Evolutionary conservation across 2,329 filamentous ascomycete genomes (phyloP).

Genomic region (Penicillium freii): DNA sequence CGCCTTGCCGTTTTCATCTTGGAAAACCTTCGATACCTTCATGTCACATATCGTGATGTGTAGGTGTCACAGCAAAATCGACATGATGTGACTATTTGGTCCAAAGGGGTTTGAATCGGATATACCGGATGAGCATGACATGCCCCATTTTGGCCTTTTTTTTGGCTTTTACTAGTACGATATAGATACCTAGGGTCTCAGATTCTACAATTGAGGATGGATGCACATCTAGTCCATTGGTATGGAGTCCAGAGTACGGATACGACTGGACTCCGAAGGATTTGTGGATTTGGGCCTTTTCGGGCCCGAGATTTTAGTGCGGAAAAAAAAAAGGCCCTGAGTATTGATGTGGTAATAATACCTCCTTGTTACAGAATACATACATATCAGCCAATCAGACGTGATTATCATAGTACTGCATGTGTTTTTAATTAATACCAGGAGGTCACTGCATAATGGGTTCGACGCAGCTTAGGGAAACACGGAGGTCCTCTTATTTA

Average conservation of each 20-base stretch:
- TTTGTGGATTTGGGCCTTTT: background rate
- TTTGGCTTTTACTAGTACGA: background rate
- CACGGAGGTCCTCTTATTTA: conserved; percentile 9
- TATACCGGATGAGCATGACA: background rate
- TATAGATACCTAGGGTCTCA: too few species aligned
- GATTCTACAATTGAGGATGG: too few species aligned
- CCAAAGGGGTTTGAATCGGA: background rate
- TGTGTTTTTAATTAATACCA: conserved; percentile 7
- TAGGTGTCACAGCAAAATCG: background rate
- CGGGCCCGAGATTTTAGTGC: conserved; percentile 6
- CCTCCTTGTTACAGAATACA: background rate
- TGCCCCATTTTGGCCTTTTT: background rate
- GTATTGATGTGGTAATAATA: conserved; percentile 2
- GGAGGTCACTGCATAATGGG: conserved; percentile 8
- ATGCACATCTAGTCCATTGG: too few species aligned
- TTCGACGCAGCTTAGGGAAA: background rate
- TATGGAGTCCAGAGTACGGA: background rate
- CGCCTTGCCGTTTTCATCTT: conserved; percentile 1
- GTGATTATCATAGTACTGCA: background rate
- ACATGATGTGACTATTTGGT: background rate
- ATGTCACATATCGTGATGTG: background rate
- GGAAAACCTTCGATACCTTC: background rate
- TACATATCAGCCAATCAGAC: background rate
- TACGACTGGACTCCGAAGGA: background rate
- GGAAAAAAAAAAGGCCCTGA: background rate